Conservation (phyloP, 108 stramenopile genomes). For the Cylindrotheca fusiformis region DNA sequence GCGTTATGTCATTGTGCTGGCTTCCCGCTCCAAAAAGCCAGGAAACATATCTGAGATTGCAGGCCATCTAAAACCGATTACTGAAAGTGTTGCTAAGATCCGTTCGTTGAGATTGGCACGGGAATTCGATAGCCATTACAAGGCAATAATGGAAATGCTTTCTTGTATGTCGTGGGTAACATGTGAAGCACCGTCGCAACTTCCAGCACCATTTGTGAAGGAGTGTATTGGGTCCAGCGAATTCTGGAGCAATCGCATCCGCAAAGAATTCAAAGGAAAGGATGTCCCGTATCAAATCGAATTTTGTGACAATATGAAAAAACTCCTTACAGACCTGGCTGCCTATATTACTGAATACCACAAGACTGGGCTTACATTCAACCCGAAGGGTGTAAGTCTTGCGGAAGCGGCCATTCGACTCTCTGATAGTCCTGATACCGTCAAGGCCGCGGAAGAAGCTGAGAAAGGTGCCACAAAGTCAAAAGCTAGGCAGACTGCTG, state of each 20-base stretch:
- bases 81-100: conserved; percentile 60
- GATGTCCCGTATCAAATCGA: conserved; percentile 56
- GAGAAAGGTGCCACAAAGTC: conserved; percentile 23
- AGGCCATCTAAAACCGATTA: conserved; percentile 62
- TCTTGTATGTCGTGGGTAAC: conserved; percentile 74
- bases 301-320: conserved; percentile 91
- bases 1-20: conserved; percentile 64
- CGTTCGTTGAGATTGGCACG: conserved; percentile 60
- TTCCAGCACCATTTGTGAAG: conserved; percentile 70
- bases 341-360: conserved; percentile 89
- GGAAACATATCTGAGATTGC: conserved; percentile 38
- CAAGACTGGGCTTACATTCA: conserved; percentile 88
- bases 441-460: conserved; percentile 34
- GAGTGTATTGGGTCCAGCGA: conserved; percentile 88
- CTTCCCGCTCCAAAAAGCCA: conserved; percentile 61
- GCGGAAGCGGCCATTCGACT: conserved; percentile 62
- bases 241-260: conserved; percentile 95
- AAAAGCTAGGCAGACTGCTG: conserved; percentile 4
- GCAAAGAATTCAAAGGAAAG: conserved; percentile 90
- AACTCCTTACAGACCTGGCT: conserved; percentile 63
- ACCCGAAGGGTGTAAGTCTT: conserved; percentile 78
- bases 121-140: conserved; percentile 71
- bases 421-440: conserved; percentile 28
- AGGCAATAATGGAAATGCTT: conserved; percentile 80
- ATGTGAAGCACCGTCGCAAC: conserved; percentile 50